These are phyloP conservation scores for Penicillium paradoxum DNA, from an alignment of 495 filamentous ascomycete species.

Conservation along the genomic window DNA sequence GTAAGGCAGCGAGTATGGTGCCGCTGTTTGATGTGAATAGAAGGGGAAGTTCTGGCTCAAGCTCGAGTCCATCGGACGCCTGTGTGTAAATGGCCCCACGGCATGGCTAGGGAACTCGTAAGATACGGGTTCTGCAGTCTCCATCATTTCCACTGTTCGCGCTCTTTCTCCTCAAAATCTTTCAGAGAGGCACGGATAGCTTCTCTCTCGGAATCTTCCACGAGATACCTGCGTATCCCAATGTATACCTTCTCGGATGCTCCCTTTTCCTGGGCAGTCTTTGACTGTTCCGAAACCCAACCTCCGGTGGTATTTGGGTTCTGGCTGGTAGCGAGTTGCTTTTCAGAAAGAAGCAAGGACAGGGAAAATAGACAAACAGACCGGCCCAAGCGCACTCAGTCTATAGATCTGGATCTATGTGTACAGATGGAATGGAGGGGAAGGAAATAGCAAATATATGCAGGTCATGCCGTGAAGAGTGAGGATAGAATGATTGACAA, in stretches of 20 bases:
- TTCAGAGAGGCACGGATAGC: slow-evolving; percentile 3
- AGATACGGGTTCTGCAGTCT: slow-evolving; percentile 40
- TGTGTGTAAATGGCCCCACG: slow-evolving; percentile 33
- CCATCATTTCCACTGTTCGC: slow-evolving; percentile 37
- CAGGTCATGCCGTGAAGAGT: slow-evolving; percentile 13
- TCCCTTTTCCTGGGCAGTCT: not conserved
- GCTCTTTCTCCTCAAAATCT: not conserved
- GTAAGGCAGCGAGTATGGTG: slow-evolving; percentile 35
- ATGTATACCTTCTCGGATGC: not conserved
- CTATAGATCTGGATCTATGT: slow-evolving; percentile 12
- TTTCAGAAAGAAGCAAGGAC: slow-evolving; percentile 12
- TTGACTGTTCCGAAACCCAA: not conserved
- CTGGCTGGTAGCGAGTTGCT: slow-evolving; percentile 14
- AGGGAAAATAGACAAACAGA: slow-evolving; percentile 12
- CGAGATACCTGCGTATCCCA: slow-evolving; percentile 1
- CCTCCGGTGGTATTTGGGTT: slow-evolving; percentile 13
- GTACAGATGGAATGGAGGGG: slow-evolving; percentile 5
- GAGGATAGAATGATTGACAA: slow-evolving; percentile 14
- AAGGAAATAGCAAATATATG: slow-evolving; percentile 15
- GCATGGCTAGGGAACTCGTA: slow-evolving; percentile 41
- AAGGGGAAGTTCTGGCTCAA: slow-evolving; percentile 34
- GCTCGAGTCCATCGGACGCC: slow-evolving; percentile 35
- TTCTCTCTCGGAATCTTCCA: not conserved
- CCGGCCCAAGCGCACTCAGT: slow-evolving; percentile 9
- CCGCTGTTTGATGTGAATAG: slow-evolving; percentile 31